Base-by-base conservation (phyloP, 2,329 filamentous ascomycete genomes). In the Aspergillus fischeri region DNA sequence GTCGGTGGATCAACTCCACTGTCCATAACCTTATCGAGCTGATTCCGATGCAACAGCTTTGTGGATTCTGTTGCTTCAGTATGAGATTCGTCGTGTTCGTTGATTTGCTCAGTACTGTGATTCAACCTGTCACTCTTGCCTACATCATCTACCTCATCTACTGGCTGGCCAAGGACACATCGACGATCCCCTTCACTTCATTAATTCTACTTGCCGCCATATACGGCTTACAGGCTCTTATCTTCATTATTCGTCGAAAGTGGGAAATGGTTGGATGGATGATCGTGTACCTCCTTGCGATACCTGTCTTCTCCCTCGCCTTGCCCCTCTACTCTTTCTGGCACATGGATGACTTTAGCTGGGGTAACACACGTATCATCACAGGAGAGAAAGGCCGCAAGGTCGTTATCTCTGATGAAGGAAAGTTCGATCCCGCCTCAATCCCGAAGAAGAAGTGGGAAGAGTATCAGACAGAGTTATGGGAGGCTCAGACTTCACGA, bases 211-310 rank as follows among this genome's bases (percentile, higher is more conserved):
- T 99, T 9, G 94, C 85, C 68, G 93, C 90, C n/a, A 94, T 99
- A 67, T 99, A 97, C 73, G 94, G 94, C 85, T 79, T 99, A 14
- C 94, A 99, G 70, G 93, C 90, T 47, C 87, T 97, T 70, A 97
- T 99, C 74, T 99, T 99, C 80, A 96, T 97, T 68, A 71, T 97
- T 56, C 89, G 91, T 57, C 89, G 93, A 69, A 97, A 97, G 79
- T 99, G 94, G 94, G 93, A 99, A 74, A 97, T 97, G 93, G 89
- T 99, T 65, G 94, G 93, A 38, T 99, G 94, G 94, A 97, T 99
- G 92, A 81, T 99, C 65, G 86, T 99, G 61, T 99, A 99, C 75
- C 84, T 99, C 58, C 62, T 94, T 29, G 93, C 94, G 54, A 89
- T 96, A 60, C 93, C 93, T 0, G 85, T 99, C 62, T 99, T 96